A percentile compares a stretch with the other conserved stretches of the same genome.
Evolutionary conservation across 768 basidiomycete genomes (phyloP).

Genomic region (Pleurotus giganteus): DNA sequence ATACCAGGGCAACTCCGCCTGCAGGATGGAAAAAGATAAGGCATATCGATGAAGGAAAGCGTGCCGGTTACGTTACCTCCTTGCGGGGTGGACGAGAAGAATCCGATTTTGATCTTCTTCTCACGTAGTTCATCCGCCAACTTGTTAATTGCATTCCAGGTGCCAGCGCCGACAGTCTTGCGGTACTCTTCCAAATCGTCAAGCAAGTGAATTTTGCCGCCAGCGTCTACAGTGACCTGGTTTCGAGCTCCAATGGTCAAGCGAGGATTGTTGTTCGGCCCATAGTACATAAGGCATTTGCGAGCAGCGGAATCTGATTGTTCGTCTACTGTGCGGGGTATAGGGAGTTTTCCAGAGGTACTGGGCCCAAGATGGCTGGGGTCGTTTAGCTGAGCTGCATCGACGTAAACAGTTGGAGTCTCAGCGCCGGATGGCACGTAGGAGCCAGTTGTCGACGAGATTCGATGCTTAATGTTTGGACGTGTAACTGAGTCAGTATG

Average conservation of each 20-base stretch:
- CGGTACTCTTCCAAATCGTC: conserved; percentile 80
- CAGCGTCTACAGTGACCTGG: conserved; percentile 86
- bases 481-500: conserved; percentile 78
- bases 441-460: conserved; percentile 77
- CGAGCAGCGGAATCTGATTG: conserved; percentile 86
- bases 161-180: conserved; percentile 65
- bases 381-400: conserved; percentile 49
- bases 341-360: conserved; percentile 59
- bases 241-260: conserved; percentile 80
- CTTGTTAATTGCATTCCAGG: conserved; percentile 81
- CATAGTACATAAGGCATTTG: conserved; percentile 81
- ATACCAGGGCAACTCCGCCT: conserved; percentile 91
- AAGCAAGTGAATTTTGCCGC: conserved; percentile 80
- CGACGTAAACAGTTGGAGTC: conserved; percentile 70
- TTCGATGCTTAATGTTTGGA: conserved; percentile 79
- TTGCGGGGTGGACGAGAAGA: conserved; percentile 95
- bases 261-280: conserved; percentile 81
- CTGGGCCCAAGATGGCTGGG: conserved; percentile 35
- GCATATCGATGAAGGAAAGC: conserved; percentile 11
- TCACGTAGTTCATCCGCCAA: conserved; percentile 83
- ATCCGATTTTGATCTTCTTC: conserved; percentile 86
- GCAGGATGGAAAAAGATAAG: conserved; percentile 19
- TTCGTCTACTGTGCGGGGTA: conserved; percentile 76
- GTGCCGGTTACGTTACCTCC: conserved; percentile 55
- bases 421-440: conserved; percentile 76